These are phyloP conservation scores for Cryptococcus deneoformans DNA, from an alignment of 1,284 basidiomycete species.

Conservation along the genomic window DNA sequence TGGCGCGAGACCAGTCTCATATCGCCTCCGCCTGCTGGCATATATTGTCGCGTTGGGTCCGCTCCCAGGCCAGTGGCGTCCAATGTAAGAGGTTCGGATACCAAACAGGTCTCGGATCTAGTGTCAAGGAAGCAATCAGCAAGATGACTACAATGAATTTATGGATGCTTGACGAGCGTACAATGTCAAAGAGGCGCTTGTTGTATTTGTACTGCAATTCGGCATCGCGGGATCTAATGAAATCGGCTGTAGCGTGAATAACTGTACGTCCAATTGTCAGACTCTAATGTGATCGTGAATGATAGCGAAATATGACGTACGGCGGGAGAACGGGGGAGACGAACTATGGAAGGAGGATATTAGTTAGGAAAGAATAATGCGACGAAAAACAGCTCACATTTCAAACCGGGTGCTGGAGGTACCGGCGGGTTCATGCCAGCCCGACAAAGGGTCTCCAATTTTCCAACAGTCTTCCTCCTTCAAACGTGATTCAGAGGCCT, in stretches of 20 bases:
- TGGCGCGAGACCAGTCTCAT: not conserved
- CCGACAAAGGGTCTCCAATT: conserved; percentile 20
- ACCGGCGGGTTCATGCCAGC: conserved; percentile 29
- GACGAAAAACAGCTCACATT: conserved; percentile 3
- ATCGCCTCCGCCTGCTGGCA: not conserved
- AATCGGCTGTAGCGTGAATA: conserved; percentile 28
- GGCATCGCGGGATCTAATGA: conserved; percentile 27
- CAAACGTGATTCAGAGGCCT: conserved; percentile 4
- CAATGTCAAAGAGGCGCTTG: conserved; percentile 24
- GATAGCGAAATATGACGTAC: conserved; percentile 14
- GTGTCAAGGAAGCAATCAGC: conserved; percentile 1
- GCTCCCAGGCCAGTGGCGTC: conserved; percentile 32
- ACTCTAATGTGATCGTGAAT: not conserved
- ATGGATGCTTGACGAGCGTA: not conserved
- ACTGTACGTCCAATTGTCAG: conserved; percentile 19
- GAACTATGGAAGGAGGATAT: too few species aligned
- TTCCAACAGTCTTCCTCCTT: conserved; percentile 25
- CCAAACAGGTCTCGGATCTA: conserved; percentile 32
- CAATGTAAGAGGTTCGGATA: conserved; percentile 17
- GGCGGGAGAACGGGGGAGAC: conserved; percentile 24
- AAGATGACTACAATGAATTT: not conserved
- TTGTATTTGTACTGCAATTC: conserved; percentile 19
- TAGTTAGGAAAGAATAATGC: too few species aligned
- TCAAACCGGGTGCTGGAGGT: conserved; percentile 27
- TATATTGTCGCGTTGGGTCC: conserved; percentile 18